Evolutionary conservation across 2,329 filamentous ascomycete genomes (phyloP).

Genomic region (Apiospora pterosperma): DNA sequence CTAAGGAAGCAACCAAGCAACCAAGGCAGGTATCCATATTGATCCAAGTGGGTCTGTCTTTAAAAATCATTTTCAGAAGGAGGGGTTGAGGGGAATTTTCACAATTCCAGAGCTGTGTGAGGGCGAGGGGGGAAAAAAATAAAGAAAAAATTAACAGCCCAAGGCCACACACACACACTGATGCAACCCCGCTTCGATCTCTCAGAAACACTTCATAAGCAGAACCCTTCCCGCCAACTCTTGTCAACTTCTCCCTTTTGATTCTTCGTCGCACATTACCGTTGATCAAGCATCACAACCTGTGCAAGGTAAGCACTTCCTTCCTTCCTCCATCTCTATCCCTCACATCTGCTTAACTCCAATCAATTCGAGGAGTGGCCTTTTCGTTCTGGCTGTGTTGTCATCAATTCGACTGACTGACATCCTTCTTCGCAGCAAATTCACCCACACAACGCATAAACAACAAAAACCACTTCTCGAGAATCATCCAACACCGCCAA

Average conservation of each 20-base stretch:
- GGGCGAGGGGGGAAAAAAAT: background rate
- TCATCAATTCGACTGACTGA: constrained; percentile 2
- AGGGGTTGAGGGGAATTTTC: background rate
- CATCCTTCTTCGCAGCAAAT: constrained; percentile 10
- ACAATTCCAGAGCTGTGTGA: background rate
- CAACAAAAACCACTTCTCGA: constrained; percentile 12
- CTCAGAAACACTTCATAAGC: background rate
- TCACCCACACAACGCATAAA: constrained; percentile 7
- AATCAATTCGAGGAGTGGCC: background rate
- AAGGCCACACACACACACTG: background rate
- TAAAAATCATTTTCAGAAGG: background rate
- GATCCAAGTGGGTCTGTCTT: background rate
- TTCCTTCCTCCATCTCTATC: too few relatives aligned
- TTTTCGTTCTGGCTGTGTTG: background rate
- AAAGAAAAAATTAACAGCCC: background rate
- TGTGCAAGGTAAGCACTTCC: background rate
- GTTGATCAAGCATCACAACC: constrained; percentile 1
- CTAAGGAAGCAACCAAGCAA: background rate
- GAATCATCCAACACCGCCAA: constrained; percentile 24
- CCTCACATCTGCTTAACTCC: background rate
- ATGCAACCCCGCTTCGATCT: background rate
- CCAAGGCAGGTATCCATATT: background rate
- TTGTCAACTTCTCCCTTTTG: background rate
- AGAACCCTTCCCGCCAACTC: background rate
- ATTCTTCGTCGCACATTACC: background rate